Evolutionary conservation across 495 filamentous ascomycete species (phyloP).

Genomic region (Neurospora sp.): DNA sequence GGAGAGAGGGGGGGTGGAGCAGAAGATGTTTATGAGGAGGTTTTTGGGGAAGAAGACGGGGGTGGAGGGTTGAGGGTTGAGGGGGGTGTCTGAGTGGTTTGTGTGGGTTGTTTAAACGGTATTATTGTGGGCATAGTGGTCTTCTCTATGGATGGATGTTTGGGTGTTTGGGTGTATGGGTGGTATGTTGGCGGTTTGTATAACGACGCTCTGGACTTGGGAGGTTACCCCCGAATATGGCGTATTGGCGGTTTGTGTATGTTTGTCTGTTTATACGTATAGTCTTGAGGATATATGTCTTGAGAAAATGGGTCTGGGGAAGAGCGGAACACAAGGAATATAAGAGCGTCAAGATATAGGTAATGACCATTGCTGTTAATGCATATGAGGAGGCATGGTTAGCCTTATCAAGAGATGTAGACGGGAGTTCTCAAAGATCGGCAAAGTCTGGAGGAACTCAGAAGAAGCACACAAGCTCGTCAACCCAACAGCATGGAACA

Average conservation of each 20-base stretch:
- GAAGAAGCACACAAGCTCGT: neutral
- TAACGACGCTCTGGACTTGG: neutral
- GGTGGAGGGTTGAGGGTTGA: neutral
- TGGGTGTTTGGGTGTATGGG: neutral
- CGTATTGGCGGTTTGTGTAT: neutral
- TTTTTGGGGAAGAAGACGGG: constrained; percentile 25
- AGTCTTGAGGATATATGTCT: neutral
- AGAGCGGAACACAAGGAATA: neutral
- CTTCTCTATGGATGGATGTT: neutral
- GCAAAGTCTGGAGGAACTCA: neutral
- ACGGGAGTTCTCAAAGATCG: neutral
- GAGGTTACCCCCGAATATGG: neutral
- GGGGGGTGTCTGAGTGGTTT: neutral
- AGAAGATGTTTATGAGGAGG: constrained; percentile 35
- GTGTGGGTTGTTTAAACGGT: neutral
- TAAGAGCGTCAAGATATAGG: neutral
- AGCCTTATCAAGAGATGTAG: neutral
- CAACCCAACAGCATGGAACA: neutral
- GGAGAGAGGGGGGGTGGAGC: constrained; percentile 9
- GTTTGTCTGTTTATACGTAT: neutral
- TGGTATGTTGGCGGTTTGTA: neutral
- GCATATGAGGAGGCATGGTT: neutral
- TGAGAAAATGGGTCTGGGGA: neutral
- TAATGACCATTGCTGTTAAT: neutral
- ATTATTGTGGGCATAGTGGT: neutral